Evolutionary conservation across 2,329 filamentous ascomycete species (phyloP).

Genomic region (Ascochyta clinopodiicola): DNA sequence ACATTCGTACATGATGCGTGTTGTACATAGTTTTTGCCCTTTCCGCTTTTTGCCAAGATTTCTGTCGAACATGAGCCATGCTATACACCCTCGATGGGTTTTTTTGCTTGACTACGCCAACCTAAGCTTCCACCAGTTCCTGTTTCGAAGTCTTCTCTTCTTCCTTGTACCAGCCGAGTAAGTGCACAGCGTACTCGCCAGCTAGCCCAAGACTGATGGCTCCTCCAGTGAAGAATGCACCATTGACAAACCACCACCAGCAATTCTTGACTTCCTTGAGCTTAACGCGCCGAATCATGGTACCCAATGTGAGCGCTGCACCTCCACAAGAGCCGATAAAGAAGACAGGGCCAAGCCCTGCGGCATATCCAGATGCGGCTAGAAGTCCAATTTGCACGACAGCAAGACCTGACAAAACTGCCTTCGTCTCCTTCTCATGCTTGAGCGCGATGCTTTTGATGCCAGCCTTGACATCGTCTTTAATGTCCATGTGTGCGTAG

Average conservation of each 20-base stretch:
- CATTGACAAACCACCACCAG: conserved; percentile 70
- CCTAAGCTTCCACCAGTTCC: neutral
- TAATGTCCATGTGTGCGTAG: conserved; percentile 90
- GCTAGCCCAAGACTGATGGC: conserved; percentile 62
- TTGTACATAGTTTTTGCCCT: neutral
- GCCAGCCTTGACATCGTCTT: conserved; percentile 82
- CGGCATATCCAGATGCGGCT: conserved; percentile 70
- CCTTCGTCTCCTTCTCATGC: conserved; percentile 78
- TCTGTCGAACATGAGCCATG: too few relatives aligned
- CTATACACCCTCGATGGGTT: too few relatives aligned
- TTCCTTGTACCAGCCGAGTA: conserved; percentile 33
- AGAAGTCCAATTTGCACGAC: conserved; percentile 73
- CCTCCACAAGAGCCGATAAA: conserved; percentile 65
- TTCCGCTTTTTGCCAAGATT: neutral
- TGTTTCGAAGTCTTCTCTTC: conserved; percentile 15
- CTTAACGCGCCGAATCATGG: conserved; percentile 66
- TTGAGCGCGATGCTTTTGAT: conserved; percentile 88
- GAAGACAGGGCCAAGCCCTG: conserved; percentile 65
- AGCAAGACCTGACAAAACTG: conserved; percentile 74
- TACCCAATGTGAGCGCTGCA: conserved; percentile 59
- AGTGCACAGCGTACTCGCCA: conserved; percentile 58
- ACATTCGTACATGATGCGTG: neutral
- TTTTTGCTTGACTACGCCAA: too few relatives aligned
- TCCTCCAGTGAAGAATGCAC: conserved; percentile 67
- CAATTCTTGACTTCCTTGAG: conserved; percentile 64